Evolutionary conservation across 148 eudicot species (phyloP).

Genomic region (Selenicereus undatus): DNA sequence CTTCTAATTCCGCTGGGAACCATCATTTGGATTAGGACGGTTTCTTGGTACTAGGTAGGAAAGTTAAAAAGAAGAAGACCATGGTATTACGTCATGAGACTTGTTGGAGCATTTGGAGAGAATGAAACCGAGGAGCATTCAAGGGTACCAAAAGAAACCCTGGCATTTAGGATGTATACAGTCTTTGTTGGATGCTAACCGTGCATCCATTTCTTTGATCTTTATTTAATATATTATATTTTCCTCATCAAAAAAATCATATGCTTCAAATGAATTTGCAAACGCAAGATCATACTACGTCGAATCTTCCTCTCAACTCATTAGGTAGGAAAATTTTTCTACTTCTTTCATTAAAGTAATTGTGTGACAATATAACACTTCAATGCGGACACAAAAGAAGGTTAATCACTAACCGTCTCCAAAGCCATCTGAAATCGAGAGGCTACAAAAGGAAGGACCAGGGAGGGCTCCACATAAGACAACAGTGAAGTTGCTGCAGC

Average conservation of each 20-base stretch:
- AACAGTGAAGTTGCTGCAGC: constrained; percentile 85
- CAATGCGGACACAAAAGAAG: constrained; percentile 6
- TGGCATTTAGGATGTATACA: too few species aligned
- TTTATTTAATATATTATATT: too few species aligned
- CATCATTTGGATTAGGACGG: too few species aligned
- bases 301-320: background rate
- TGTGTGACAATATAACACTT: background rate
- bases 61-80: too few species aligned
- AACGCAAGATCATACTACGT: background rate
- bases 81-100: too few species aligned
- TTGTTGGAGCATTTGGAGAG: too few species aligned
- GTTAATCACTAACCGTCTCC: constrained; percentile 78
- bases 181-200: too few species aligned
- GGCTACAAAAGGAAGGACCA: constrained; percentile 89
- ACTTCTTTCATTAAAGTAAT: background rate
- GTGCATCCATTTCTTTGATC: too few species aligned
- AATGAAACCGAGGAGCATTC: too few species aligned
- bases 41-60: too few species aligned
- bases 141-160: too few species aligned
- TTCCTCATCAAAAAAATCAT: background rate
- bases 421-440: constrained; percentile 93
- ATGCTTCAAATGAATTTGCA: background rate
- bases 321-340: background rate
- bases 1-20: too few species aligned
- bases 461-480: constrained; percentile 86